Evolutionary conservation across 768 basidiomycete genomes (phyloP).

Genomic region (Collybia mongolica): DNA sequence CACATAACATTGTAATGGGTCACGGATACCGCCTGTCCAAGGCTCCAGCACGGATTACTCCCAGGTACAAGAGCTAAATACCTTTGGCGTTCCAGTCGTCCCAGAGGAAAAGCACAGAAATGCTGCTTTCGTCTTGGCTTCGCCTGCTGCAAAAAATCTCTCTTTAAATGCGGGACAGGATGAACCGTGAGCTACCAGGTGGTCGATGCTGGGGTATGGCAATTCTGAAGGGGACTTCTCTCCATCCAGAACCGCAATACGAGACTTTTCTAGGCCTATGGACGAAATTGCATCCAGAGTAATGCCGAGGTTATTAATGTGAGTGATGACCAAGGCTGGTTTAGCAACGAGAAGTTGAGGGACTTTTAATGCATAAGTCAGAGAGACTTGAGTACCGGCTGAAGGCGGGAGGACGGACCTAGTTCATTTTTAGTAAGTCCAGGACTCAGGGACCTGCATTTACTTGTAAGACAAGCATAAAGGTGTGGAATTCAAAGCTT

Average conservation of each 20-base stretch:
- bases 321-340: slow-evolving; percentile 44
- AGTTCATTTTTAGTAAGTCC: not conserved
- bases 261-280: slow-evolving; percentile 35
- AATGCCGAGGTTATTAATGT: slow-evolving; percentile 41
- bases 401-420: too few species aligned
- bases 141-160: slow-evolving; percentile 49
- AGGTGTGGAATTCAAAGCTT: slow-evolving; percentile 18
- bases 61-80: too few species aligned
- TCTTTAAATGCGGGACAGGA: slow-evolving; percentile 42
- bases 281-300: slow-evolving; percentile 40
- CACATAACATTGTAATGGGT: slow-evolving; percentile 58
- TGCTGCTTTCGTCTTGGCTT: slow-evolving; percentile 68
- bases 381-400: slow-evolving; percentile 62
- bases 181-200: slow-evolving; percentile 49
- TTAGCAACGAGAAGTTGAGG: slow-evolving; percentile 53
- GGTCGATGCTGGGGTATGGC: slow-evolving; percentile 37
- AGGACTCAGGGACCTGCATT: too few species aligned
- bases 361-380: slow-evolving; percentile 47
- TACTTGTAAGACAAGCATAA: too few species aligned
- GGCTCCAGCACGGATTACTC: too few species aligned
- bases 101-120: slow-evolving; percentile 72
- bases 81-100: slow-evolving; percentile 77
- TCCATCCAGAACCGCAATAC: slow-evolving; percentile 39
- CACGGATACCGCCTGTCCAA: slow-evolving; percentile 63
- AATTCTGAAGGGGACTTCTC: not conserved